Base-by-base conservation (phyloP, 148 eudicot genomes). In the Spergularia marina region DNA sequence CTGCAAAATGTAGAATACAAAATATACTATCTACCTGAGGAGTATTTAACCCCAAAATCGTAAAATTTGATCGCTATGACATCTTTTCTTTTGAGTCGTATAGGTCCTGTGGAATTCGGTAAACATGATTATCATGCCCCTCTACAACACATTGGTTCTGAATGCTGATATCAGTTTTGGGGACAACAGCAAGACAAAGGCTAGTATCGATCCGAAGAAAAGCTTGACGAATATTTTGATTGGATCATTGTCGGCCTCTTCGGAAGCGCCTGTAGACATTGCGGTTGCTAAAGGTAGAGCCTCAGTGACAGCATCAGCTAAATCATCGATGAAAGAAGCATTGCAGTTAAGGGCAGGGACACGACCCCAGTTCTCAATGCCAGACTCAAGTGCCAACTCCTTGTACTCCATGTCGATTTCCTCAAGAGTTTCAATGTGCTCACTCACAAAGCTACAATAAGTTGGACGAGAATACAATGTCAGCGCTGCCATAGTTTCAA, bases 321-420 rank as follows among this genome's bases (percentile, higher is more conserved):
- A 84, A 73, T 95, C 99, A 14, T 84, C 78, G 52, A 95, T 91
- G 88, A 95, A 95, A 47, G 97, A 77, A 1, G 91, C 41, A 10
- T 85, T 91, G 84, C 98, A 92, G 69, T 92, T 92, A n/a, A 95
- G 94, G 53, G 99, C 99, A 12, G 99, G 99, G 68, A 95, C 99
- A 18, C 99, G 91, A 13, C 99, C 99, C 99, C 99, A 95, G 20
- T 92, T 92, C 78, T 86, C 85, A 23, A 95, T 88, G 36, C 99
- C 97, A 1, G 99, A 95, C 77, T 89, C 97, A 10, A 92, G 90
- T 7, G 99, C 99, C 78, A 92, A 70, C 44, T 95, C 86, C 79
- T 59, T 89, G 88, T 92, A 95, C 80, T 95, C 99, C 99, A 92
- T 95, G 68, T 95, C 99, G 25, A 95, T 95, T 84, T 95, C 99